Evolutionary conservation across 495 filamentous ascomycete species (phyloP).

Genomic region (Neurospora tetrasperma): DNA sequence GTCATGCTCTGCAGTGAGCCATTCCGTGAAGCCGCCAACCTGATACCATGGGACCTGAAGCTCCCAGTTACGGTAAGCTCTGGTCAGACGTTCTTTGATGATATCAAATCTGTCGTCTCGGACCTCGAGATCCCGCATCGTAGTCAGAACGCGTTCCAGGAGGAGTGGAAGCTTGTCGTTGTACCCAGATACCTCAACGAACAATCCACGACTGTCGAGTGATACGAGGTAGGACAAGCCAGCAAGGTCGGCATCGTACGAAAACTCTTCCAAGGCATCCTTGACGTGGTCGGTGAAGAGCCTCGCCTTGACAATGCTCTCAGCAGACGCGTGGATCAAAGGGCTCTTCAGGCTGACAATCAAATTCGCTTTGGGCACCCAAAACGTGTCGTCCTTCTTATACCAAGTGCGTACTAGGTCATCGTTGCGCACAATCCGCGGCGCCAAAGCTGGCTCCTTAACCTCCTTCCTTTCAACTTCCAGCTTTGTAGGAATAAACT

Average conservation of each 20-base stretch:
- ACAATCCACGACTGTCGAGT: slow-evolving; percentile 59
- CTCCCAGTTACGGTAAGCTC: slow-evolving; percentile 75
- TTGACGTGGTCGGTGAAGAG: slow-evolving; percentile 81
- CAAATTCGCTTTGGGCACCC: slow-evolving; percentile 91
- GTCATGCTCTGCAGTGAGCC: slow-evolving; percentile 64
- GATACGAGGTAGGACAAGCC: slow-evolving; percentile 76
- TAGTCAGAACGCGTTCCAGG: slow-evolving; percentile 79
- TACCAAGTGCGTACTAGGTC: slow-evolving; percentile 80
- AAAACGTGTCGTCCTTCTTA: slow-evolving; percentile 98
- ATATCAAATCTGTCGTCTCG: slow-evolving; percentile 79
- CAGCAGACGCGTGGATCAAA: slow-evolving; percentile 63
- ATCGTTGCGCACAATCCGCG: slow-evolving; percentile 83
- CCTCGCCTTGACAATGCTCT: slow-evolving; percentile 63
- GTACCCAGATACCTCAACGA: slow-evolving; percentile 77
- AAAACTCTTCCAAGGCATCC: slow-evolving; percentile 87
- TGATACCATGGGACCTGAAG: slow-evolving; percentile 83
- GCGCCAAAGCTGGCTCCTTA: slow-evolving; percentile 58
- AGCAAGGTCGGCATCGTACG: slow-evolving; percentile 92
- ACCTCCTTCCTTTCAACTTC: slow-evolving; percentile 92
- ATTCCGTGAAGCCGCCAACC: slow-evolving; percentile 73
- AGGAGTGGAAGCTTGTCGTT: slow-evolving; percentile 93
- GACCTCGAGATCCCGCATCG: slow-evolving; percentile 76
- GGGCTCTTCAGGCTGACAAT: slow-evolving; percentile 73
- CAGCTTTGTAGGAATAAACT: slow-evolving; percentile 90
- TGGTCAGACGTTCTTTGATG: slow-evolving; percentile 73